Percentiles rank a stretch among this genome's conserved stretches.
Evolutionary conservation across 805 yeast genomes (phyloP).

Genomic region (Hagleromyces aurorensis): DNA sequence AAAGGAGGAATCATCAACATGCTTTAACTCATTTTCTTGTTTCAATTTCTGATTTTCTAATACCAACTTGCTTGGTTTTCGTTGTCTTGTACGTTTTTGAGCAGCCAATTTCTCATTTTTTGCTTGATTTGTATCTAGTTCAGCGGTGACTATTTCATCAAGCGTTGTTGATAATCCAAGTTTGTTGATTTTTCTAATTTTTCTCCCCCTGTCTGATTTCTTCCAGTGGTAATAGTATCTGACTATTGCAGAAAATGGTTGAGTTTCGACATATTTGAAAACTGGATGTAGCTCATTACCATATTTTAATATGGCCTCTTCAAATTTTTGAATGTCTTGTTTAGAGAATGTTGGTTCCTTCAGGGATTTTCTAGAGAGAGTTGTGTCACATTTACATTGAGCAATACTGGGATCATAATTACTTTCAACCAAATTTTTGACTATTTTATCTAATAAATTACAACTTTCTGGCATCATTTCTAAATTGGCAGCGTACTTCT

Average conservation of each 20-base stretch:
- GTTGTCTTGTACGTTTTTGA: slow-evolving; percentile 6
- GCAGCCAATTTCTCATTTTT: slow-evolving; percentile 1
- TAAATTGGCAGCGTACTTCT: slow-evolving; percentile 47
- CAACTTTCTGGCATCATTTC: slow-evolving; percentile 57
- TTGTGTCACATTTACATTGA: slow-evolving; percentile 34
- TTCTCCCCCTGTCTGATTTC: slow-evolving; percentile 66
- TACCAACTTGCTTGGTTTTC: slow-evolving; percentile 10
- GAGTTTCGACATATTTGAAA: slow-evolving; percentile 60
- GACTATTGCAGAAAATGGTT: slow-evolving; percentile 70
- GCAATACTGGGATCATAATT: slow-evolving; percentile 48
- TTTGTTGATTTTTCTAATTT: no score
- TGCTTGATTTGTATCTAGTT: no score
- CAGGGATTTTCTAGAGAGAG: slow-evolving; percentile 48
- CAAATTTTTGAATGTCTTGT: slow-evolving; percentile 62
- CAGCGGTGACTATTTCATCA: no score
- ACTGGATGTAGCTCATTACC: slow-evolving; percentile 81
- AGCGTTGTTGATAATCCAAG: no score
- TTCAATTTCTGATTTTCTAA: slow-evolving; percentile 7
- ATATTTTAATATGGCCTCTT: slow-evolving; percentile 58
- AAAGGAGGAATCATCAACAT: slow-evolving; percentile 48
- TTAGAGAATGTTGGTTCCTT: slow-evolving; percentile 69
- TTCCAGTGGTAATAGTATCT: slow-evolving; percentile 89
- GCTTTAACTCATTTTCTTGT: slow-evolving; percentile 18
- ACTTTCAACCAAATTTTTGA: slow-evolving; percentile 45
- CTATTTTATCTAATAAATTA: slow-evolving; percentile 71